phyloP scores from a whole-genome alignment of 345 rosid genomes.

The Murraya koenigii region DNA sequence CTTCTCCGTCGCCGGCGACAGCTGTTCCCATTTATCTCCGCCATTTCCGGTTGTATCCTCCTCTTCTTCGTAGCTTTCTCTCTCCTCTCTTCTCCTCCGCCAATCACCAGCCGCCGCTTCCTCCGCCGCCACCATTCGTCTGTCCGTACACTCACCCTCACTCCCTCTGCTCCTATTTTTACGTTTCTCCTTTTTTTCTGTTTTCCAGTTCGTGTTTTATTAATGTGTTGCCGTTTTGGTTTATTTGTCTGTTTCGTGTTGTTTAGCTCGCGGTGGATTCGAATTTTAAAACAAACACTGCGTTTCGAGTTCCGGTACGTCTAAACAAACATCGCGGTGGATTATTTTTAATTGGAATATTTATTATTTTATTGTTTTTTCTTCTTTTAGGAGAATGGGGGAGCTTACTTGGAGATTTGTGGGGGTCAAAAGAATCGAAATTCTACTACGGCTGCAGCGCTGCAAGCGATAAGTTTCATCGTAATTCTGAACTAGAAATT shows the following conservation, averaged over 20 bases:
- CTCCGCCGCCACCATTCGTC: slow-evolving; percentile 17
- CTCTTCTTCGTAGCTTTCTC: slow-evolving; percentile 49
- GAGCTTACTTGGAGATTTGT: slow-evolving; percentile 45
- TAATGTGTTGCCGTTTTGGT: not conserved
- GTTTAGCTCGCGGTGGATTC: slow-evolving; percentile 32
- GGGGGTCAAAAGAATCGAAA: slow-evolving; percentile 63
- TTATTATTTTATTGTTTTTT: slow-evolving; percentile 1
- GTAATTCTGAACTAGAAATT: slow-evolving; percentile 30
- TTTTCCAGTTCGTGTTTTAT: not conserved
- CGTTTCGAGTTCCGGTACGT: slow-evolving; percentile 62
- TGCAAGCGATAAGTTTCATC: slow-evolving; percentile 47
- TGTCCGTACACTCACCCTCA: slow-evolving; percentile 18
- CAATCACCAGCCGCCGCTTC: slow-evolving; percentile 29
- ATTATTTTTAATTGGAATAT: not conserved
- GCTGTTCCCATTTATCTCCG: slow-evolving; percentile 57
- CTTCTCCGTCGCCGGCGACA: slow-evolving; percentile 51
- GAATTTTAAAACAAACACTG: slow-evolving; percentile 9
- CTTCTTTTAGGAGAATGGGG: slow-evolving; percentile 48
- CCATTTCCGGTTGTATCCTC: slow-evolving; percentile 56
- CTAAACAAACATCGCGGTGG: too few species aligned
- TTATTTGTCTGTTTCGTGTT: slow-evolving; percentile 1
- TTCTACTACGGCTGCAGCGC: slow-evolving; percentile 78
- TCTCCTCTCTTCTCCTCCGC: slow-evolving; percentile 49
- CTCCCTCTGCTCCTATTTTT: not conserved
- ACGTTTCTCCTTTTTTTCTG: not conserved